phyloP scores from a whole-genome alignment of 306 rosid species.

The Pterocarpus macrocarpus region DNA sequence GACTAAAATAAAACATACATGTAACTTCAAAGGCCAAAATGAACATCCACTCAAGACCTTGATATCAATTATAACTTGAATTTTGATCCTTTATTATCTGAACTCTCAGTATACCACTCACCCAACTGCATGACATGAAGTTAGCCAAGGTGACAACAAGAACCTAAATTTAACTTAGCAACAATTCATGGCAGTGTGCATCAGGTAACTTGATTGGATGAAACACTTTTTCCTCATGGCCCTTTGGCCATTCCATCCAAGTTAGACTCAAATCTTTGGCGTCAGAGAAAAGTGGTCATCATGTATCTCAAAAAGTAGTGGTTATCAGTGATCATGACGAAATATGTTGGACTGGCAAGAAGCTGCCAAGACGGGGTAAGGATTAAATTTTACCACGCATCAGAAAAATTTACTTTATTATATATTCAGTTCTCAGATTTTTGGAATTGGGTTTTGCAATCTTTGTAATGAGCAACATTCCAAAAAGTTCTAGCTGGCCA shows the following conservation, averaged over 20 bases:
- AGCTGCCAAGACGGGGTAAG: slow-evolving; percentile 37
- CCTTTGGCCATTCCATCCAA: slow-evolving; percentile 20
- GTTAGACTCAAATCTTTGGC: slow-evolving; percentile 51
- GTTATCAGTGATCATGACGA: slow-evolving; percentile 34
- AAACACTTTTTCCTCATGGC: background rate
- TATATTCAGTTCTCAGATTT: slow-evolving; percentile 40
- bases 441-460: slow-evolving; percentile 50
- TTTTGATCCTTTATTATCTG: background rate
- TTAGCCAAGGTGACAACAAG: background rate
- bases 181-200: background rate
- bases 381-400: background rate
- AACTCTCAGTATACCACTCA: background rate
- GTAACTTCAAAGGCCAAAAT: too few species aligned
- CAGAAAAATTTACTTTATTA: slow-evolving; percentile 1
- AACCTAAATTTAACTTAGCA: background rate
- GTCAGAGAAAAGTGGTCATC: slow-evolving; percentile 38
- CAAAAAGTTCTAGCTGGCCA: slow-evolving; percentile 64
- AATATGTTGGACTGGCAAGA: slow-evolving; percentile 40
- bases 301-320: slow-evolving; percentile 42
- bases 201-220: slow-evolving; percentile 37
- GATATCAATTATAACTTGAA: slow-evolving; percentile 3
- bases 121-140: slow-evolving; percentile 23
- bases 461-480: slow-evolving; percentile 59
- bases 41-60: background rate
- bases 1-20: too few species aligned